These are phyloP conservation scores for Arachis monticola DNA, from an alignment of 331 rosid genomes.

Conservation along the genomic window DNA sequence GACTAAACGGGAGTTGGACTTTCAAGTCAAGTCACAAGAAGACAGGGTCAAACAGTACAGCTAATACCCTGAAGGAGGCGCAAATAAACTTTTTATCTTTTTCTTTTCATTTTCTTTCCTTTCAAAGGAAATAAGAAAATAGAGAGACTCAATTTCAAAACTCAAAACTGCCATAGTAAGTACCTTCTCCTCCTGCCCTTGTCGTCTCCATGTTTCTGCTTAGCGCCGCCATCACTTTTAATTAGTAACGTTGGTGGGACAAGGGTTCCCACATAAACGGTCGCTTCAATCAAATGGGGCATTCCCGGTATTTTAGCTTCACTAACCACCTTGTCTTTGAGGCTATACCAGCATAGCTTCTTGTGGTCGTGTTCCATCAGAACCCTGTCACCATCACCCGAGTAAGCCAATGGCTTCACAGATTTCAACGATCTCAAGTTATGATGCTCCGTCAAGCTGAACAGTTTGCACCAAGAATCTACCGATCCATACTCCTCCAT, in stretches of 20 bases:
- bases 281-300: slow-evolving; percentile 46
- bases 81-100: no score
- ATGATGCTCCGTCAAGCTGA: slow-evolving; percentile 33
- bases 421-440: slow-evolving; percentile 14
- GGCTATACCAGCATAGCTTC: slow-evolving; percentile 65
- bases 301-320: slow-evolving; percentile 38
- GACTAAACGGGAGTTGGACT: slow-evolving; percentile 22
- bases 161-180: background rate
- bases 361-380: slow-evolving; percentile 51
- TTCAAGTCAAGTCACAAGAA: slow-evolving; percentile 38
- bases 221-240: slow-evolving; percentile 7
- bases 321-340: slow-evolving; percentile 36
- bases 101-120: no score
- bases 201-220: background rate
- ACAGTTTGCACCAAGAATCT: slow-evolving; percentile 63
- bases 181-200: slow-evolving; percentile 46
- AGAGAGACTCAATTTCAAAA: no score
- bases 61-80: background rate
- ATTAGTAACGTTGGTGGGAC: slow-evolving; percentile 37
- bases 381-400: slow-evolving; percentile 47
- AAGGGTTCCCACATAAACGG: slow-evolving; percentile 51
- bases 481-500: slow-evolving; percentile 57
- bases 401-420: slow-evolving; percentile 65
- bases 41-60: slow-evolving; percentile 19
- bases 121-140: background rate